These are phyloP conservation scores for Miscanthus sacchariflorus DNA, from an alignment of 202 grass and related monocot genomes.

Conservation along the genomic window DNA sequence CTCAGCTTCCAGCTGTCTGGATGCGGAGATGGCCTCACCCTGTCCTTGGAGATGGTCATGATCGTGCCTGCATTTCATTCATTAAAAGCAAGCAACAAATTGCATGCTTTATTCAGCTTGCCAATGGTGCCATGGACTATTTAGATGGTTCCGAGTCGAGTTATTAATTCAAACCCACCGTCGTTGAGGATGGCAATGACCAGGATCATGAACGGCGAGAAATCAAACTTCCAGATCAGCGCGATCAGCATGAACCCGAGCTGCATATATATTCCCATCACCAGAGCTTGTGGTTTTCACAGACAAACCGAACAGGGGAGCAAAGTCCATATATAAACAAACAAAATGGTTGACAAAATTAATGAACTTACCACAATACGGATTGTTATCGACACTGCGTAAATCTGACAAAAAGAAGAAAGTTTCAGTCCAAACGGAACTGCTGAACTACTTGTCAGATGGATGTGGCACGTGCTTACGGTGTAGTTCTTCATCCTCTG, in stretches of 20 bases:
- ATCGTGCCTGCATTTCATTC: slow-evolving; percentile 69
- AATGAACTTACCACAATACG: slow-evolving; percentile 88
- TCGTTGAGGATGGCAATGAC: slow-evolving; percentile 98
- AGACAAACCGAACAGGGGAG: neutral
- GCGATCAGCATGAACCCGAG: slow-evolving; percentile 96
- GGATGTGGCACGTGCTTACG: slow-evolving; percentile 42
- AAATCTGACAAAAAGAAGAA: slow-evolving; percentile 63
- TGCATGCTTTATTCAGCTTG: neutral
- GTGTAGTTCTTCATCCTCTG: slow-evolving; percentile 99
- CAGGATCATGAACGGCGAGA: slow-evolving; percentile 97
- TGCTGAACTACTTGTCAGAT: neutral
- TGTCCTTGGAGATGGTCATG: slow-evolving; percentile 98
- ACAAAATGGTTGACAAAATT: neutral
- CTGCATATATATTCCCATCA: slow-evolving; percentile 46
- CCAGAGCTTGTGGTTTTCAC: neutral
- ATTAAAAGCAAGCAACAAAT: neutral
- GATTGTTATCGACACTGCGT: slow-evolving; percentile 96
- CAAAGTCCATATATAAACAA: neutral
- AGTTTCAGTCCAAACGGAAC: neutral
- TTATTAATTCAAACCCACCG: slow-evolving; percentile 44
- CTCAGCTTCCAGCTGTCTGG: slow-evolving; percentile 96
- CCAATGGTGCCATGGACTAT: neutral
- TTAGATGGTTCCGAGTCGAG: neutral
- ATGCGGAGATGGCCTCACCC: slow-evolving; percentile 84
- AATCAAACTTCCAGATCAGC: slow-evolving; percentile 95